Conservation (phyloP, 306 rosid species). For the Cucumis hystrix region DNA sequence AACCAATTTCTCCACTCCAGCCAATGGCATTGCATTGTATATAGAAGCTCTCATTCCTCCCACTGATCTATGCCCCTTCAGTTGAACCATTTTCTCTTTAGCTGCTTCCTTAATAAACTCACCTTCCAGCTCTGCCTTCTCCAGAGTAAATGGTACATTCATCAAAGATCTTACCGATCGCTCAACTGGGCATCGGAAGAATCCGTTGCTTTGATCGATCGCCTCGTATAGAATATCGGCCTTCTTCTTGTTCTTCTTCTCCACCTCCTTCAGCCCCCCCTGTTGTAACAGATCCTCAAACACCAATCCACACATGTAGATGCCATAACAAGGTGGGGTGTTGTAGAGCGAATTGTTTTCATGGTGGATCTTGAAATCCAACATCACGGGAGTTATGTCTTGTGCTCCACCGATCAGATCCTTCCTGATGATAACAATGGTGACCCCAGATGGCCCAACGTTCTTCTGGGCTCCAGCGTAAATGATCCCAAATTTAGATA, state of each 20-base stretch:
- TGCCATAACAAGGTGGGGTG: constrained; percentile 84
- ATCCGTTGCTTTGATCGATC: constrained; percentile 70
- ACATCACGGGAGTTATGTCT: constrained; percentile 67
- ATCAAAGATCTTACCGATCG: constrained; percentile 76
- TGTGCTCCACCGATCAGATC: constrained; percentile 80
- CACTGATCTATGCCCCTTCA: constrained; percentile 90
- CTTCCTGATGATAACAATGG: constrained; percentile 67
- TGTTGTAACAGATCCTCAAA: constrained; percentile 80
- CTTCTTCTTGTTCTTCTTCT: constrained; percentile 74
- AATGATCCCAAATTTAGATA: constrained; percentile 66
- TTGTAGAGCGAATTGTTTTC: constrained; percentile 81
- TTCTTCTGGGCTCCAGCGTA: constrained; percentile 97
- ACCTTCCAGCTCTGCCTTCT: constrained; percentile 69
- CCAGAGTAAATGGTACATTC: constrained; percentile 94
- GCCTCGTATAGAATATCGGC: constrained; percentile 59
- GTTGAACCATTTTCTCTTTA: constrained; percentile 83
- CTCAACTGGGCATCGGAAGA: constrained; percentile 77
- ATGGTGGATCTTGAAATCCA: constrained; percentile 75
- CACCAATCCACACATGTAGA: constrained; percentile 90
- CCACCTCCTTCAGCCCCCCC: constrained; percentile 81
- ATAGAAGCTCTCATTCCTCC: constrained; percentile 98
- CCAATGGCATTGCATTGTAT: constrained; percentile 93
- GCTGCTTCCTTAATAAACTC: constrained; percentile 93
- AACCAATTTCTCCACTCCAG: constrained; percentile 90
- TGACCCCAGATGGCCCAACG: constrained; percentile 94